Conservation (phyloP, 1,284 basidiomycete genomes). For the Sporisorium iseilematis-ciliati region DNA sequence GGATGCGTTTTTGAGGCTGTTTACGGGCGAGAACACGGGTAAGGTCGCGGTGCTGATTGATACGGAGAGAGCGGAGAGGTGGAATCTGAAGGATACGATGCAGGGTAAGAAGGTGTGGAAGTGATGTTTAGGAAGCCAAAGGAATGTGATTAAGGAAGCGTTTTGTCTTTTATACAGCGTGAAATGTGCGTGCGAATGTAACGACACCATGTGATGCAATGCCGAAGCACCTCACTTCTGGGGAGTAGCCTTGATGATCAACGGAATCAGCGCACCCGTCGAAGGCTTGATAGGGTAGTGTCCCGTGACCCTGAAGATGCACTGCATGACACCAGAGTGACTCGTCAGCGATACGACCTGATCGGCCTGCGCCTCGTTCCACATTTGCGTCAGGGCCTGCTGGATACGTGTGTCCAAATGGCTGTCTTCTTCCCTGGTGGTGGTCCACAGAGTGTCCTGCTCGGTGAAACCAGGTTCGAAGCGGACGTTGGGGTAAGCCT, state of each 20-base stretch:
- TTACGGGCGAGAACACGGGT: conserved; percentile 50
- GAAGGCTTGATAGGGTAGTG: conserved; percentile 44
- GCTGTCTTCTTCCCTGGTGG: conserved; percentile 21
- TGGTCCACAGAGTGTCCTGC: conserved; percentile 33
- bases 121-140: neutral
- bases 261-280: conserved; percentile 50
- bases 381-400: conserved; percentile 30
- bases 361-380: conserved; percentile 30
- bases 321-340: conserved; percentile 58
- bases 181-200: neutral
- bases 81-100: conserved; percentile 42
- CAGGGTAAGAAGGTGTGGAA: conserved; percentile 42
- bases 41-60: conserved; percentile 52
- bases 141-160: too few species aligned
- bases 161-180: neutral
- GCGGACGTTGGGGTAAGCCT: conserved; percentile 33
- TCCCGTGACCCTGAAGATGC: conserved; percentile 30
- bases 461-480: conserved; percentile 40
- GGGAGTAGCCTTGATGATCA: conserved; percentile 55
- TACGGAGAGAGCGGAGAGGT: conserved; percentile 46
- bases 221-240: conserved; percentile 10
- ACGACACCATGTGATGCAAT: neutral
- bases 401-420: conserved; percentile 39
- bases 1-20: conserved; percentile 48
- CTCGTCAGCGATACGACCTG: conserved; percentile 45